Conservation (phyloP, 768 basidiomycete genomes). For the Termitomyces sp. region DNA sequence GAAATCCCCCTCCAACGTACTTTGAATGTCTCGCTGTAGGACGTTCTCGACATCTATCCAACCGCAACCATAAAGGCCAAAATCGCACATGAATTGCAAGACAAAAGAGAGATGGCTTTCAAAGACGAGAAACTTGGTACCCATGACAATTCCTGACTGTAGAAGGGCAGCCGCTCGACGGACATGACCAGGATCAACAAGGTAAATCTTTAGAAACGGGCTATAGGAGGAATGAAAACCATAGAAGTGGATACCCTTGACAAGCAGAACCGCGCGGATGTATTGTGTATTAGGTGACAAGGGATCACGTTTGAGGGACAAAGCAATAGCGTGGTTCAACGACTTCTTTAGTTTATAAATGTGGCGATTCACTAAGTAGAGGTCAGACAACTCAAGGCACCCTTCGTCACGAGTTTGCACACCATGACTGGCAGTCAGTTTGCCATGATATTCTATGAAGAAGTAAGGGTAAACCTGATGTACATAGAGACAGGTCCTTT, state of each 20-base stretch:
- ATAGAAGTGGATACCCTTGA: conserved; percentile 96
- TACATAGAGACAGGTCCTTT: conserved; percentile 81
- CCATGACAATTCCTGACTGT: conserved; percentile 79
- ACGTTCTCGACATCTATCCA: conserved; percentile 72
- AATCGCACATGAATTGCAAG: conserved; percentile 93
- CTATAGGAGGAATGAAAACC: conserved; percentile 83
- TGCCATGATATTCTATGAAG: conserved; percentile 76
- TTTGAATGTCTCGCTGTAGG: conserved; percentile 42
- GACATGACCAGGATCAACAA: conserved; percentile 65
- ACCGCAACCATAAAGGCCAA: conserved; percentile 91
- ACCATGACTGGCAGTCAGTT: conserved; percentile 62
- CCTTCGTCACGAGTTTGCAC: conserved; percentile 8
- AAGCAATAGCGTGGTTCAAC: conserved; percentile 80
- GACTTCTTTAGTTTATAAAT: conserved; percentile 65
- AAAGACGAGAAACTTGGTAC: conserved; percentile 70
- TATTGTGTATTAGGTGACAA: conserved; percentile 50
- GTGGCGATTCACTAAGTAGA: conserved; percentile 62
- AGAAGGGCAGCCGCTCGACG: conserved; percentile 71
- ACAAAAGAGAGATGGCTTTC: conserved; percentile 88
- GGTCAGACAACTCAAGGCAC: conserved; percentile 1
- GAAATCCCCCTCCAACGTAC: conserved; percentile 28
- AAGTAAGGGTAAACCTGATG: conserved; percentile 96
- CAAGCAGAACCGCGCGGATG: conserved; percentile 73
- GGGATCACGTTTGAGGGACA: conserved; percentile 75
- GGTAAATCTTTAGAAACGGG: conserved; percentile 84